Percentiles rank a stretch among this genome's conserved stretches.
Conservation (phyloP, 2,329 filamentous ascomycete species). For the Aureobasidium sp. region DNA sequence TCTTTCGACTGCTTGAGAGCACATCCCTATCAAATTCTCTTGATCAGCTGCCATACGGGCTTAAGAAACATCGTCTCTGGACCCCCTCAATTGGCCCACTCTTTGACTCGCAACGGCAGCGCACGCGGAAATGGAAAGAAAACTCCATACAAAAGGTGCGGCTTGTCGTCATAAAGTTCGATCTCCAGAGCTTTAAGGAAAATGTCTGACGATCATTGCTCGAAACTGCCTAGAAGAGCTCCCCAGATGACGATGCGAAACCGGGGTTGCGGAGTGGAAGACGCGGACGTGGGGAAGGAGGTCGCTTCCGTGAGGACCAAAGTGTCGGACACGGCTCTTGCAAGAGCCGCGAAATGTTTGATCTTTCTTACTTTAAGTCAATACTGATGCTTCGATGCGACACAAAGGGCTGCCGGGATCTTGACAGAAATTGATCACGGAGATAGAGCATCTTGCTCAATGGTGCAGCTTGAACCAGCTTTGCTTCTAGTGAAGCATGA, state of each 20-base stretch:
- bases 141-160: background rate
- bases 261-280: background rate
- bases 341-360: too few relatives aligned
- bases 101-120: background rate
- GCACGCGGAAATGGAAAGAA: background rate
- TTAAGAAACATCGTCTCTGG: background rate
- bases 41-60: background rate
- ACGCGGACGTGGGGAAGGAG: background rate
- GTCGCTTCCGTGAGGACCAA: too few relatives aligned
- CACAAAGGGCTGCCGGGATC: too few relatives aligned
- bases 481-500: too few relatives aligned
- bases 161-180: background rate
- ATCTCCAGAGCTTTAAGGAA: background rate
- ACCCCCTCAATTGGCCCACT: background rate
- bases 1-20: background rate
- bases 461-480: background rate
- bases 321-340: too few relatives aligned
- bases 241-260: background rate
- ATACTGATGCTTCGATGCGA: too few relatives aligned
- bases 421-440: background rate
- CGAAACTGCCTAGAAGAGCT: background rate
- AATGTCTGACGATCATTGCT: background rate
- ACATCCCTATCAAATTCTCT: background rate
- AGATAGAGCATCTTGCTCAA: background rate
- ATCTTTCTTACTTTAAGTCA: too few relatives aligned